These are phyloP conservation scores for Cardiospermum halicacabum DNA, from an alignment of 345 rosid species.

Conservation along the genomic window DNA sequence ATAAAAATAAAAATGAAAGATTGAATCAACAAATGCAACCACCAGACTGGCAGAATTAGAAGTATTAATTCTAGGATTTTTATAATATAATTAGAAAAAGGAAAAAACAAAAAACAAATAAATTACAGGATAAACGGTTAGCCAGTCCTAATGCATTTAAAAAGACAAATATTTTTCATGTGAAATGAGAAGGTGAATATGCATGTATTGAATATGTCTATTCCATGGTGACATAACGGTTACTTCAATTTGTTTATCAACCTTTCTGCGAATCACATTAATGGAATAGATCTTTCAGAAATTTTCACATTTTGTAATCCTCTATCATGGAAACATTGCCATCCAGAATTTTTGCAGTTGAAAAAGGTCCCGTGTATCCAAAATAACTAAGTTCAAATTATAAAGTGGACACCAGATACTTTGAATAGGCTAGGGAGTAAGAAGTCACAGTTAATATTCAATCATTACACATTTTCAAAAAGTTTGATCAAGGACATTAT, in stretches of 20 bases:
- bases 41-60: neutral
- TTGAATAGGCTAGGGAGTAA: neutral
- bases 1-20: neutral
- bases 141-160: neutral
- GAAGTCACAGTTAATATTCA: neutral
- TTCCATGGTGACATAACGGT: neutral
- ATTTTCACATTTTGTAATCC: neutral
- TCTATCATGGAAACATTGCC: neutral
- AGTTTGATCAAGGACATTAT: neutral
- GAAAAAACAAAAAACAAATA: neutral
- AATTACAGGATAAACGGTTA: too few relatives aligned
- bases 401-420: neutral
- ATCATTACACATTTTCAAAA: neutral
- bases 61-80: neutral
- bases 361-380: neutral
- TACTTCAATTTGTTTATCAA: neutral
- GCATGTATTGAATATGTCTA: neutral
- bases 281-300: neutral
- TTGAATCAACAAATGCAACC: neutral
- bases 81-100: neutral
- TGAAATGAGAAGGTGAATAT: neutral
- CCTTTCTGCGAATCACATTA: neutral
- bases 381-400: neutral
- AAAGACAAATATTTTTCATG: neutral
- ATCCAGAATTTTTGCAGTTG: neutral